Percentiles rank a stretch among this genome's conserved stretches.
phyloP scores from a whole-genome alignment of 306 rosid species.

The Boehmeria nivea region DNA sequence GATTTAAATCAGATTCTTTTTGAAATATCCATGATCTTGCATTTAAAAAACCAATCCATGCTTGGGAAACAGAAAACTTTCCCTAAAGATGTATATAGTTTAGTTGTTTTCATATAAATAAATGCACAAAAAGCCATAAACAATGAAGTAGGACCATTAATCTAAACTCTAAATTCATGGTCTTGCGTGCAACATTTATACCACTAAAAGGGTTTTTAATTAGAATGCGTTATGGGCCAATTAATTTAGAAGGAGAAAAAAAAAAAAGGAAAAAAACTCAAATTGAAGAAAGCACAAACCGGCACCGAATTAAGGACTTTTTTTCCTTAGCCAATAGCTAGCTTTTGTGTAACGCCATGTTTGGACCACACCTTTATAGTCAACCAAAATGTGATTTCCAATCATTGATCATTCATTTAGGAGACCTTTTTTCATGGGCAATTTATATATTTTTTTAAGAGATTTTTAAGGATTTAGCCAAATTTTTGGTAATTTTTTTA shows the following conservation, averaged over 20 bases:
- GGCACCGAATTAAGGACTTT: background rate
- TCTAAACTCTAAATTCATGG: background rate
- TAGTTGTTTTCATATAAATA: background rate
- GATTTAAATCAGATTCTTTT: background rate
- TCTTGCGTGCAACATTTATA: background rate
- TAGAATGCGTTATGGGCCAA: background rate
- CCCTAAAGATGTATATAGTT: too few relatives aligned
- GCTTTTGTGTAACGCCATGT: slow-evolving; percentile 3
- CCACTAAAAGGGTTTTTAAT: background rate
- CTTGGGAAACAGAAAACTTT: background rate
- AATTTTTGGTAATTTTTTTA: too few relatives aligned
- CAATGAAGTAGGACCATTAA: background rate
- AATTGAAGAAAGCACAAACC: background rate
- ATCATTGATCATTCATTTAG: background rate
- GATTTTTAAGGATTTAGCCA: too few relatives aligned
- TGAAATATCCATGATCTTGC: background rate
- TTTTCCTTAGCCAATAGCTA: background rate
- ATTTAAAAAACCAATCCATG: background rate
- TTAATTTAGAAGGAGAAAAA: background rate
- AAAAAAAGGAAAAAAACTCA: background rate
- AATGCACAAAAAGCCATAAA: background rate
- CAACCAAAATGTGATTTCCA: background rate
- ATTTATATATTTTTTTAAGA: too few relatives aligned
- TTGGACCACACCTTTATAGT: slow-evolving; percentile 12
- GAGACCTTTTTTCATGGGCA: background rate